These are phyloP conservation scores for Eremomyces bilateralis DNA, from an alignment of 495 filamentous ascomycete species.

Conservation along the genomic window DNA sequence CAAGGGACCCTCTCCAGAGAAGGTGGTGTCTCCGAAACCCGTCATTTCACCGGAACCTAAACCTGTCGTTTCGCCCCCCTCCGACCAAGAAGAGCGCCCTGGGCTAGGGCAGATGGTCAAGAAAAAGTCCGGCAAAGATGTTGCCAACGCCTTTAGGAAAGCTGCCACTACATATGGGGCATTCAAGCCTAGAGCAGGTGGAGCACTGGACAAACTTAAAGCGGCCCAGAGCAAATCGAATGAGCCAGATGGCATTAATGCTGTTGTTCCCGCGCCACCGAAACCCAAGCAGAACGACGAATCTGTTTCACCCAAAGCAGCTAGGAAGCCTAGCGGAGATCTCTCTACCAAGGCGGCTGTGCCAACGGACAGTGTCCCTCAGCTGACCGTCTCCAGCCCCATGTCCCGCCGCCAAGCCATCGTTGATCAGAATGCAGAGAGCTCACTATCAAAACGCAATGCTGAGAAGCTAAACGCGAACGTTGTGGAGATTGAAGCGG, in stretches of 20 bases:
- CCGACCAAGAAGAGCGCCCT: conserved; percentile 36
- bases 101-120: conserved; percentile 86
- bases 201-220: conserved; percentile 51
- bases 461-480: background rate
- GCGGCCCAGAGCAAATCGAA: conserved; percentile 29
- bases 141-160: conserved; percentile 61
- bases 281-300: background rate
- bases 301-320: too few species aligned
- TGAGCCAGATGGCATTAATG: conserved; percentile 70
- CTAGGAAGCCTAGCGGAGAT: too few species aligned
- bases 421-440: too few species aligned
- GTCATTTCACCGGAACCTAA: conserved; percentile 3
- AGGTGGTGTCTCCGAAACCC: too few species aligned
- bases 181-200: conserved; percentile 70
- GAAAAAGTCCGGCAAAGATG: conserved; percentile 40
- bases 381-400: conserved; percentile 16
- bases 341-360: too few species aligned
- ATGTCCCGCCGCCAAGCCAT: conserved; percentile 1
- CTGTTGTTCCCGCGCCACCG: conserved; percentile 56
- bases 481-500: conserved; percentile 8
- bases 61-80: conserved; percentile 2
- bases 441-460: too few species aligned
- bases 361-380: conserved; percentile 12
- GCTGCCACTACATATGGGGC: conserved; percentile 61
- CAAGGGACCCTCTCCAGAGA: too few species aligned